A percentile compares a stretch with the other conserved stretches of the same genome.
Evolutionary conservation across 352 stramenopile species (phyloP).

Genomic region (Pythium dissotocum): DNA sequence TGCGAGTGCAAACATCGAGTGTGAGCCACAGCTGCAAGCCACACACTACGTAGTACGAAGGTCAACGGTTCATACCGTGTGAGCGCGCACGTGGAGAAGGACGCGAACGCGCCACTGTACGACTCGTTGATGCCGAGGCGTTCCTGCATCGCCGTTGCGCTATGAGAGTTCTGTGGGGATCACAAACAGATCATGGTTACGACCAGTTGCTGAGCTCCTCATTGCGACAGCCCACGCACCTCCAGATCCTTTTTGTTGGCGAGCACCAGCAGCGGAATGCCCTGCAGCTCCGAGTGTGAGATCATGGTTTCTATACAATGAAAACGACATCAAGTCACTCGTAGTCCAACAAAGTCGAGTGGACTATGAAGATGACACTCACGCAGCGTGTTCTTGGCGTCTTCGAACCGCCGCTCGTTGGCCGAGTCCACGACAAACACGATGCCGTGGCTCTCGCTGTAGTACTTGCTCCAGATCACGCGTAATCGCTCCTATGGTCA

Average conservation of each 20-base stretch:
- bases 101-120: constrained; percentile 40
- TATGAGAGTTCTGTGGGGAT: constrained; percentile 34
- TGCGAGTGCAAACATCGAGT: constrained; percentile 7
- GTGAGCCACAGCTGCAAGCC: neutral
- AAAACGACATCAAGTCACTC: neutral
- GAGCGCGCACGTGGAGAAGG: constrained; percentile 62
- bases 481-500: constrained; percentile 37
- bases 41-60: too few species aligned
- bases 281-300: constrained; percentile 69
- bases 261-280: constrained; percentile 87
- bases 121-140: constrained; percentile 43
- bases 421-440: constrained; percentile 91
- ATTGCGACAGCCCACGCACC: constrained; percentile 5
- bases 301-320: constrained; percentile 68
- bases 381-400: constrained; percentile 87
- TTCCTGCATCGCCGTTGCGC: constrained; percentile 41
- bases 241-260: constrained; percentile 92
- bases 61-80: constrained; percentile 35
- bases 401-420: constrained; percentile 84
- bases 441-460: constrained; percentile 90
- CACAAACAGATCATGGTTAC: neutral
- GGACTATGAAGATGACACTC: constrained; percentile 26
- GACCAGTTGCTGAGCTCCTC: neutral
- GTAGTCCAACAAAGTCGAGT: neutral
- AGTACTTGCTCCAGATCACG: constrained; percentile 94